Evolutionary conservation across 2,329 filamentous ascomycete species (phyloP), one percentile per base, ranked within the genome.

Genomic region (Orbilia quercus): DNA sequence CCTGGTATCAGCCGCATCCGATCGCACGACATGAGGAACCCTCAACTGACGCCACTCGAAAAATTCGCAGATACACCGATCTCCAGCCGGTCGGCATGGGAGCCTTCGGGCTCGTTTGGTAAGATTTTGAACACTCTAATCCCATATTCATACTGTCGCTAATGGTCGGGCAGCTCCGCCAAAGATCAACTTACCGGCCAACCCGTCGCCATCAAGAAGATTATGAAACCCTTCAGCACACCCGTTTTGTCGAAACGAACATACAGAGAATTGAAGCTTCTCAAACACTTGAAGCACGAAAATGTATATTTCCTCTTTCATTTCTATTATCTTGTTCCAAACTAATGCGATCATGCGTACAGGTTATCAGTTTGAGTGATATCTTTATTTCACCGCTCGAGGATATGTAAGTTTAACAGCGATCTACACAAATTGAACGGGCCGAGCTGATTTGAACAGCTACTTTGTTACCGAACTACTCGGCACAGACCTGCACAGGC

Each of bases 161-260:
- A n/a, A n/a, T n/a, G n/a, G n/a, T 57, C 60, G 28, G 54, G 59
- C 69, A 98, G 94, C 83, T 98, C 95, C 76, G 95, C 95, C 69
- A 94, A 92, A 83, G 95, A 99, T 82, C 93, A 98, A 84, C 92
- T 99, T 82, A 98, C 95, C 73, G 91, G 88, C 81, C 93, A 97
- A 82, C 92, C 93, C 82, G 95, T 99, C 75, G 95, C 95, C 71
- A 93, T 99, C 81, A 99, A 99, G 87, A 99, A 99, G 88, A 99
- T 99, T 80, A 98, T 99, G 94, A 99, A 98, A 85, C 95, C 95
- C 7, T 99, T 99, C 83, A 97, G 93, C 85, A 99, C 95, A n/a
- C 93, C 95, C 0, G 95, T 99, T 70, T 86, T 99, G 51, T 95
- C 95, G 70, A 99, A 99, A 85, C 88, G 95, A 80, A 99, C 95